A percentile compares a stretch with the other conserved stretches of the same genome.
phyloP scores from a whole-genome alignment of 2,329 filamentous ascomycete genomes.

The Metarhizium rileyi region DNA sequence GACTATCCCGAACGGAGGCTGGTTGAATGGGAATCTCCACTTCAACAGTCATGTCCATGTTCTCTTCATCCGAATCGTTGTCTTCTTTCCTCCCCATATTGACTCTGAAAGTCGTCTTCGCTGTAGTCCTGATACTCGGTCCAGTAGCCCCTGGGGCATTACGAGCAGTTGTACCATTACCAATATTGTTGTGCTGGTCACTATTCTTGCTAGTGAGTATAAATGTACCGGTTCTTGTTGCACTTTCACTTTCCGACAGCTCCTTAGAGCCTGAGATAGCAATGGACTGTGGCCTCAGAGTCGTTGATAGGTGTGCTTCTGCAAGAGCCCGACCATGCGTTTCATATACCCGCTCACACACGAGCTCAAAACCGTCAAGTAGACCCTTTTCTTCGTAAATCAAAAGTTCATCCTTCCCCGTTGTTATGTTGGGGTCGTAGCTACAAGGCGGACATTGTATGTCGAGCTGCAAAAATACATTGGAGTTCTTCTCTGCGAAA shows the following conservation, averaged over 20 bases:
- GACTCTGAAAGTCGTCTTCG: constrained; percentile 21
- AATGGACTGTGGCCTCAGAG: background rate
- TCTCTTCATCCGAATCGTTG: constrained; percentile 19
- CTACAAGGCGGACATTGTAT: constrained; percentile 50
- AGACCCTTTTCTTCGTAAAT: constrained; percentile 46
- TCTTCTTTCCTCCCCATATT: constrained; percentile 24
- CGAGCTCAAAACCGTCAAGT: constrained; percentile 33
- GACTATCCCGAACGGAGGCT: background rate
- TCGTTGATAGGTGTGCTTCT: background rate
- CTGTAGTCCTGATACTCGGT: constrained; percentile 5
- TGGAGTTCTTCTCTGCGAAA: background rate
- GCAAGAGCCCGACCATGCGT: background rate
- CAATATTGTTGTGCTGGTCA: background rate
- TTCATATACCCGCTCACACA: constrained; percentile 33
- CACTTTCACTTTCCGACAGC: background rate
- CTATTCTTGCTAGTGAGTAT: background rate
- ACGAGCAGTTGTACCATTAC: background rate
- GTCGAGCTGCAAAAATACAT: constrained; percentile 51
- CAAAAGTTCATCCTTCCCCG: constrained; percentile 61
- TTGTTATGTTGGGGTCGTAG: constrained; percentile 65
- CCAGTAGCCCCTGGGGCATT: background rate
- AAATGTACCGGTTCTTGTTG: background rate
- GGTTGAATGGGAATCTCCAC: constrained; percentile 16
- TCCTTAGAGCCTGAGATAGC: too few relatives aligned
- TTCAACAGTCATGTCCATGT: constrained; percentile 11